A percentile compares a stretch with the other conserved stretches of the same genome.
Conservation (phyloP, 1,284 basidiomycete genomes). For the Leccinum cinnamomeum region DNA sequence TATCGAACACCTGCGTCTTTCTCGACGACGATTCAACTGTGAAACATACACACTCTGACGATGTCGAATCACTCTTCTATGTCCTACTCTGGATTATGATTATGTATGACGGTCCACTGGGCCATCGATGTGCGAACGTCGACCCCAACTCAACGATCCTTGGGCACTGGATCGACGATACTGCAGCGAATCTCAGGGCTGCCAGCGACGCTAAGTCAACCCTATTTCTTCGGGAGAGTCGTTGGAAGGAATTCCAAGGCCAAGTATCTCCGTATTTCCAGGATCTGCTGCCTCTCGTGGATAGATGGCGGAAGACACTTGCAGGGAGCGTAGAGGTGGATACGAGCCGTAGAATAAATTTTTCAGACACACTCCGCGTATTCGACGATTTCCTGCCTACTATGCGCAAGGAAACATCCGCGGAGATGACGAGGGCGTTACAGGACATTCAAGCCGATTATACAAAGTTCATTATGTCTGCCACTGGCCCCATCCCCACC, state of each 20-base stretch:
- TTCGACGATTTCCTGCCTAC: neutral
- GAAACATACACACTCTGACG: neutral
- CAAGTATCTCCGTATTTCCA: neutral
- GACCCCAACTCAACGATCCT: neutral
- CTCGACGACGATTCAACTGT: neutral
- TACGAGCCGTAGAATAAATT: neutral
- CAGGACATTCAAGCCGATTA: neutral
- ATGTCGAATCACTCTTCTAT: slow-evolving; percentile 1
- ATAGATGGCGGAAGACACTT: neutral
- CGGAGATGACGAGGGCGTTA: neutral
- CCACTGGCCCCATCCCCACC: neutral
- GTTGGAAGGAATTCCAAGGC: neutral
- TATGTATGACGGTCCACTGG: neutral
- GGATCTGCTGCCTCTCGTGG: neutral
- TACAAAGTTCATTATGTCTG: neutral
- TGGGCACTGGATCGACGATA: neutral
- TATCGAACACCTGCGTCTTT: neutral
- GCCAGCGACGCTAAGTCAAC: neutral
- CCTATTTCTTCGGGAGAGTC: neutral
- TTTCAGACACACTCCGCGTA: neutral
- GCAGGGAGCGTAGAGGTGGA: neutral
- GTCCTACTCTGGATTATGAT: neutral
- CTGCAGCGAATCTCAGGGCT: neutral
- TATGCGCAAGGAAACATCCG: neutral
- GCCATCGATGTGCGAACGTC: neutral